Percentiles rank a stretch among this genome's conserved stretches.
phyloP scores from a whole-genome alignment of 345 rosid genomes.

The Capsella bursapastoris region DNA sequence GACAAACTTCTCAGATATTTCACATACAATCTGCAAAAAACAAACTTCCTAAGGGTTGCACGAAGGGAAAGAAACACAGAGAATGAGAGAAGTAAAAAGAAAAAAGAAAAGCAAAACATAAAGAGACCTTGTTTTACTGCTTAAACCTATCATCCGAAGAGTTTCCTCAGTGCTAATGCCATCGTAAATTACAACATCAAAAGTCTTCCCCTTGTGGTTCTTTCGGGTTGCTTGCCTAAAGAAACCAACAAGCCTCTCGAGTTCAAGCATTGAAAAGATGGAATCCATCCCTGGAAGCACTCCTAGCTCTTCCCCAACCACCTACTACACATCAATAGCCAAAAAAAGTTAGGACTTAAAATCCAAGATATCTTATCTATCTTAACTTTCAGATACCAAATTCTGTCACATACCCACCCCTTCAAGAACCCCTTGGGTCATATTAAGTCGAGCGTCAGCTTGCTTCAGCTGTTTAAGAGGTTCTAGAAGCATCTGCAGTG shows the following conservation, averaged over 20 bases:
- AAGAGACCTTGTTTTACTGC: slow-evolving; percentile 74
- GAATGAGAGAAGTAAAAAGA: neutral
- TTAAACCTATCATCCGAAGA: slow-evolving; percentile 74
- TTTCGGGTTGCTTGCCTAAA: slow-evolving; percentile 49
- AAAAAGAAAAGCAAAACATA: neutral
- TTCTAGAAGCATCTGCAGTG: slow-evolving; percentile 78
- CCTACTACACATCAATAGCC: slow-evolving; percentile 51
- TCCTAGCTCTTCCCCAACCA: slow-evolving; percentile 96
- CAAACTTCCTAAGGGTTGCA: slow-evolving; percentile 9
- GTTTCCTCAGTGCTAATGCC: slow-evolving; percentile 74
- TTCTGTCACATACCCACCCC: slow-evolving; percentile 76
- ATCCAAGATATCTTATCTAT: neutral
- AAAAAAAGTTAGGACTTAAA: slow-evolving; percentile 9
- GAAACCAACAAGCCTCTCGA: slow-evolving; percentile 64
- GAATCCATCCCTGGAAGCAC: slow-evolving; percentile 98
- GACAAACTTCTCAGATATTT: slow-evolving; percentile 74
- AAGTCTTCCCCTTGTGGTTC: slow-evolving; percentile 52
- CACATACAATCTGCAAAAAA: slow-evolving; percentile 64
- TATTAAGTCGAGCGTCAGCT: slow-evolving; percentile 74
- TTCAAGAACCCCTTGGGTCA: slow-evolving; percentile 89
- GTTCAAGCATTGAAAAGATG: slow-evolving; percentile 61
- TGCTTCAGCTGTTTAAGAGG: slow-evolving; percentile 79
- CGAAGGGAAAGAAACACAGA: neutral
- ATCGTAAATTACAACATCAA: slow-evolving; percentile 69
- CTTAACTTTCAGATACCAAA: slow-evolving; percentile 16